phyloP scores from a whole-genome alignment of 2,329 filamentous ascomycete genomes.

The Lasiodiplodia theobromae region DNA sequence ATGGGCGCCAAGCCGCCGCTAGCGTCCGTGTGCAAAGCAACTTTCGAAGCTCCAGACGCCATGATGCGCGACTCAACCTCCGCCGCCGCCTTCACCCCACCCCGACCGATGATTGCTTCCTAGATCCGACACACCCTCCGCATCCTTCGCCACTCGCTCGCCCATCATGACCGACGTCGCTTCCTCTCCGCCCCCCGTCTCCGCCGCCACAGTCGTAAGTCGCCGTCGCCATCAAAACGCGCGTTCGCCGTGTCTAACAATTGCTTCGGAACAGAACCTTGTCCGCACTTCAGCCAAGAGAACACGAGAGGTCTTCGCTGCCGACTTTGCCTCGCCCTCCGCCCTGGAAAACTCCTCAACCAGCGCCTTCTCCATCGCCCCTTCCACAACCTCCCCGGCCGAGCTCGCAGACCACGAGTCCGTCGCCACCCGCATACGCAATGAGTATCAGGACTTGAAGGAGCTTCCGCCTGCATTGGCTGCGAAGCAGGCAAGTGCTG shows the following conservation, averaged over 20 bases:
- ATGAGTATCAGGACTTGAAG: slow-evolving; percentile 80
- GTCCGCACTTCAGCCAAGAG: slow-evolving; percentile 59
- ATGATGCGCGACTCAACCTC: slow-evolving; percentile 13
- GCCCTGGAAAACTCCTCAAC: slow-evolving; percentile 52
- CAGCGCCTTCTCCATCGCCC: slow-evolving; percentile 50
- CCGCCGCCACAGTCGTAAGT: slow-evolving; percentile 21
- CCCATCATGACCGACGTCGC: slow-evolving; percentile 29
- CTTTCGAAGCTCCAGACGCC: slow-evolving; percentile 18
- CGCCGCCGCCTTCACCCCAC: slow-evolving; percentile 10
- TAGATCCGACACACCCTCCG: slow-evolving; percentile 6
- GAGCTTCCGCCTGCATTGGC: slow-evolving; percentile 80
- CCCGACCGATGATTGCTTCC: slow-evolving; percentile 16
- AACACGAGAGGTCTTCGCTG: slow-evolving; percentile 61
- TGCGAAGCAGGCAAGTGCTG: slow-evolving; percentile 75
- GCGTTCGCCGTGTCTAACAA: neutral
- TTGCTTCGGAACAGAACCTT: slow-evolving; percentile 15
- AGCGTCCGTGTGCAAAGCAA: slow-evolving; percentile 15
- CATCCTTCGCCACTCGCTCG: neutral
- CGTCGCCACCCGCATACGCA: slow-evolving; percentile 66
- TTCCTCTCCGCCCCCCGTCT: slow-evolving; percentile 16
- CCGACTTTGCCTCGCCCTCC: slow-evolving; percentile 56
- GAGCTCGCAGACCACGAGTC: slow-evolving; percentile 55
- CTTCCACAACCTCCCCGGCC: slow-evolving; percentile 53
- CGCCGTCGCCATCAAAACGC: neutral
- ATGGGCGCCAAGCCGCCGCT: slow-evolving; percentile 17